Percentiles rank a stretch among this genome's conserved stretches.
phyloP scores from a whole-genome alignment of 139 green algal species.

The Prasinococcaceae sp. region DNA sequence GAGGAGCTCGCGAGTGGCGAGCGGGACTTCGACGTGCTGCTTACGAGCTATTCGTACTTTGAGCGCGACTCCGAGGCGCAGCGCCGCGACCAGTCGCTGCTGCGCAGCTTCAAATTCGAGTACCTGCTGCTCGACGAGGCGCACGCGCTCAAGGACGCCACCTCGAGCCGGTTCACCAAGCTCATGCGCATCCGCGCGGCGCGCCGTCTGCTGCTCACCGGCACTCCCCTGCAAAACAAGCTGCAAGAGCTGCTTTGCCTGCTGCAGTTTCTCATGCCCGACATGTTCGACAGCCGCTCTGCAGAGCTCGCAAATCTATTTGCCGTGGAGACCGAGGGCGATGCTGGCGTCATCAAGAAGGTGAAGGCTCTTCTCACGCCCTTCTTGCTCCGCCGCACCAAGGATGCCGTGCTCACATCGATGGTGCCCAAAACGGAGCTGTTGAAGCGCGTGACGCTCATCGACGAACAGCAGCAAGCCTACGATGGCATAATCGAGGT shows the following conservation, averaged over 20 bases:
- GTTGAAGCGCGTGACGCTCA: too few relatives aligned
- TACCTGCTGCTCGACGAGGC: slow-evolving; percentile 15
- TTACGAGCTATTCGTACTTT: slow-evolving; percentile 75
- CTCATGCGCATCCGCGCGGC: neutral
- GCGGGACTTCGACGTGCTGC: slow-evolving; percentile 77
- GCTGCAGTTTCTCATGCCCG: slow-evolving; percentile 69
- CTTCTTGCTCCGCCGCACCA: slow-evolving; percentile 76
- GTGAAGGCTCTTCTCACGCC: slow-evolving; percentile 53
- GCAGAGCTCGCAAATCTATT: too few relatives aligned
- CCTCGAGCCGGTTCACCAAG: neutral
- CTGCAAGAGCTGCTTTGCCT: slow-evolving; percentile 66
- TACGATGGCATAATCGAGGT: too few relatives aligned
- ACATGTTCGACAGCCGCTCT: slow-evolving; percentile 87
- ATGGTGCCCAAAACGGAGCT: slow-evolving; percentile 56
- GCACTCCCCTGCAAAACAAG: slow-evolving; percentile 29
- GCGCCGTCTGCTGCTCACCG: slow-evolving; percentile 50
- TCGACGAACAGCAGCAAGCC: too few relatives aligned
- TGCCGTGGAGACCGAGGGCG: too few relatives aligned
- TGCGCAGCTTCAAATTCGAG: slow-evolving; percentile 10
- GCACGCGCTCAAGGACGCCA: slow-evolving; percentile 18
- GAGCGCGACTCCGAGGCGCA: slow-evolving; percentile 42
- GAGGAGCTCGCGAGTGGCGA: too few relatives aligned
- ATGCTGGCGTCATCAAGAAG: too few relatives aligned
- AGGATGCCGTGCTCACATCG: slow-evolving; percentile 63
- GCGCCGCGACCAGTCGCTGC: slow-evolving; percentile 36